Base-by-base conservation (phyloP, 768 basidiomycete species). In the Mycena floridula region DNA sequence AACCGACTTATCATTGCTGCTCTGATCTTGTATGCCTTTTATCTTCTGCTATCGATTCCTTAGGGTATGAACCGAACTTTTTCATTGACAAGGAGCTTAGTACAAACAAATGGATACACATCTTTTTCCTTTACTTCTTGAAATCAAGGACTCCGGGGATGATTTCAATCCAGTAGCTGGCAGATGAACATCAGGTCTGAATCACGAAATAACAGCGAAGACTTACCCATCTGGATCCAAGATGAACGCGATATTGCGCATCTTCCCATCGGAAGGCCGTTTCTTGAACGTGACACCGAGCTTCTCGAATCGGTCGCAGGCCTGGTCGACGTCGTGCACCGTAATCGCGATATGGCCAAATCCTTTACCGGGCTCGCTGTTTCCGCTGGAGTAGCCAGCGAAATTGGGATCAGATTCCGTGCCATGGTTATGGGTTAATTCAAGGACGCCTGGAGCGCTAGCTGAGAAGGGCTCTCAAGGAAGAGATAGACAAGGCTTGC, bases 281-380 rank as follows among this genome's bases (percentile, higher is more conserved):
- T 96, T 97, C 75, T 91, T 86, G 73, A 95, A 97, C 22, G 67
- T 62, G 20, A 95, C 92, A 1, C 82, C 82, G 8, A 89, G 73
- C 43, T 67, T 66, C 52, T 93, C 90, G 48, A 99, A 87, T 22
- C 90, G 76, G 40, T 75, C 84, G 49, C 90, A 94, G 5, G 93
- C 87, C 50, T 72, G 76, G 52, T 91, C 76, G 54, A 98, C 73
- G 58, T 96, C 74, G 50, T 85, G 84, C 25, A 92, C 89, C 4
- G 82, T 72, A 59, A 96, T 79, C 46, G 87, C 88, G 54, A 94
- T 90, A 64, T 96, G 94, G 0, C 93, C 91, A 57, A 92, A 94
- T 5, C 82, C 76, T 44, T 71, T 72, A 23, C 84, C 82, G 4
- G 88, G 85, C 4, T 94, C 92, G 3, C 76, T 60, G 66, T 99